A percentile compares a stretch with the other conserved stretches of the same genome.
These are phyloP conservation scores for Pseudogymnoascus sp. DNA, from an alignment of 2,329 filamentous ascomycete species.

Conservation along the genomic window DNA sequence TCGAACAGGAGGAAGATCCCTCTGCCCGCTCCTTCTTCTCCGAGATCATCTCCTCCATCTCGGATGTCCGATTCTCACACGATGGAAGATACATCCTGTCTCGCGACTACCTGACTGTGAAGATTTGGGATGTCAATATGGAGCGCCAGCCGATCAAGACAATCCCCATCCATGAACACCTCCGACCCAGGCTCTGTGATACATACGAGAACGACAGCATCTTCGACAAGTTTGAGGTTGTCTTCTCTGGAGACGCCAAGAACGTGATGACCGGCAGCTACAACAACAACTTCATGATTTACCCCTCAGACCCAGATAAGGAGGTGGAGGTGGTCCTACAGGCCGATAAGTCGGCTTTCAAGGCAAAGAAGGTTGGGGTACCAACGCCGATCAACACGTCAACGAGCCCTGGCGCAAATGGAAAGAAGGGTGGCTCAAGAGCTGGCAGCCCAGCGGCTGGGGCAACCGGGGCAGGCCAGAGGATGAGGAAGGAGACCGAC, in stretches of 20 bases:
- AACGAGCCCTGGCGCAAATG: slow-evolving; percentile 60
- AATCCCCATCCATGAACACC: slow-evolving; percentile 96
- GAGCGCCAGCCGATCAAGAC: slow-evolving; percentile 96
- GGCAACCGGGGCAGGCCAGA: slow-evolving; percentile 68
- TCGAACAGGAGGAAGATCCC: slow-evolving; percentile 97
- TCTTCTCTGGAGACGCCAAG: slow-evolving; percentile 95
- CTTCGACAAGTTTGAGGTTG: slow-evolving; percentile 99
- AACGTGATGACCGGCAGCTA: slow-evolving; percentile 99
- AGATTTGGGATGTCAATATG: slow-evolving; percentile 99
- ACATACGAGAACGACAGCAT: slow-evolving; percentile 99
- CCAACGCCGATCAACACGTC: slow-evolving; percentile 90
- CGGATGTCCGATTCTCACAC: slow-evolving; percentile 93
- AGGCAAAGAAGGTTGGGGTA: slow-evolving; percentile 98
- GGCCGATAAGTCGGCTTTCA: slow-evolving; percentile 98
- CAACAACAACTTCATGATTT: slow-evolving; percentile 99
- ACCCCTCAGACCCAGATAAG: slow-evolving; percentile 90
- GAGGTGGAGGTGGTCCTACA: slow-evolving; percentile 96
- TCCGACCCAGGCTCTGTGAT: slow-evolving; percentile 88
- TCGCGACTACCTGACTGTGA: slow-evolving; percentile 95
- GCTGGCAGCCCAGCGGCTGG: slow-evolving; percentile 78
- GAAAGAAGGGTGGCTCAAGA: slow-evolving; percentile 83
- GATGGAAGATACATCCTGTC: slow-evolving; percentile 97
- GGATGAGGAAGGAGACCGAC: slow-evolving; percentile 98
- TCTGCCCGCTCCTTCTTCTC: slow-evolving; percentile 98
- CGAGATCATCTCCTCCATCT: slow-evolving; percentile 98